Base-by-base conservation (phyloP, 2,329 filamentous ascomycete species). In the Pseudocercospora crystallina region DNA sequence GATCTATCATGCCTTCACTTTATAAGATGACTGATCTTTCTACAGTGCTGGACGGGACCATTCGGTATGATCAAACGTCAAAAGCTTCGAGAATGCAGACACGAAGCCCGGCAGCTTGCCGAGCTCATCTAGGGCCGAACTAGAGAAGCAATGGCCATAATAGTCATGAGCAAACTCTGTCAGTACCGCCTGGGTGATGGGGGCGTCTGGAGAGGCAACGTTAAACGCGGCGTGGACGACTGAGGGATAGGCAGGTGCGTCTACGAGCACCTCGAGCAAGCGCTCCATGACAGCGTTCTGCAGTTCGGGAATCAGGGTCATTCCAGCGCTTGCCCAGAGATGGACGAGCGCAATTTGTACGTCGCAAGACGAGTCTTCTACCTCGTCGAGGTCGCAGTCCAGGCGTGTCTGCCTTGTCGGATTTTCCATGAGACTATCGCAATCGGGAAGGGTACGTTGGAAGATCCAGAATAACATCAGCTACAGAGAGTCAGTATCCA, bases 301-400 rank as follows among this genome's bases (percentile, higher is more conserved):
- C 14, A 53, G 17, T 2, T 33, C 20, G 5, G 46, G 51, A 41
- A 53, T 36, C 5, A 49, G 20, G 15, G 20, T 45, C 20, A 40
- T 45, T 13, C 38, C 51, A 5, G 34, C 39, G 5, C 13, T n/a
- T 4, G 35, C 26, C 50, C 50, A 53, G 7, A 49, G 34, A 1
- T 26, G 34, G 2, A 49, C 35, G 4, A 49, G 35, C 3, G n/a
- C 29, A 5, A 36, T 10, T 26, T 53, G 50, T 8, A 34, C n/a
- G 34, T 43, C n/a, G n/a, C n/a, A n/a, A n/a, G n/a, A n/a, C n/a
- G n/a, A n/a, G n/a, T n/a, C n/a, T n/a, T n/a, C n/a, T n/a, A n/a
- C n/a, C n/a, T n/a, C n/a, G n/a, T n/a, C n/a, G n/a, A n/a, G n/a
- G n/a, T n/a, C n/a, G n/a, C n/a, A n/a, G n/a, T n/a, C n/a, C n/a